Base-by-base conservation (phyloP, 2,329 filamentous ascomycete genomes). In the Ophiocordyceps robertsii region DNA sequence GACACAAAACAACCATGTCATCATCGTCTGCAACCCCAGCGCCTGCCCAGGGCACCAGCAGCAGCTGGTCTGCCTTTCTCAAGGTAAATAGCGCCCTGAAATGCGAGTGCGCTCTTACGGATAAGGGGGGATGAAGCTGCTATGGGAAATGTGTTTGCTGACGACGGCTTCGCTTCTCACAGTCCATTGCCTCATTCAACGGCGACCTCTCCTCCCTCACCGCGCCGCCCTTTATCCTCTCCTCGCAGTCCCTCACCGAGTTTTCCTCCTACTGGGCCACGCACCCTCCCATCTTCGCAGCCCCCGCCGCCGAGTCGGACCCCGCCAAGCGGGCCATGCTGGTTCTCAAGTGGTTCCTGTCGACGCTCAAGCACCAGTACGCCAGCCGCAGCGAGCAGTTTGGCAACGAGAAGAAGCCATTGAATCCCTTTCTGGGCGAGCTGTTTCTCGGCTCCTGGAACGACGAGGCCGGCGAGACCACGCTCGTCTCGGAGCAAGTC, bases 331-430 rank as follows among this genome's bases (percentile, higher is more conserved):
- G 90, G 47, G 82, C 86, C 17, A 66, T 94, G 51, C 70, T 90
- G 30, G 90, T 96, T n/a, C 69, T 95, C 53, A 93, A 90, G 64
- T 96, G 90, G 90, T 96, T 95, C 67, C 67, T 96, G 43, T 89
- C 80, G 56, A 95, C 89, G 4, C 71, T 96, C 41, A 94, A 92
- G 68, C 86, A 93, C 63, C 87, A 94, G 60, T 80, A 81, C 55
- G 75, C 76, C 44, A 77, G 70, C 55, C 72, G 75, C 45, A 93
- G 85, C 58, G 89, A 95, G 52, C 68, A 79, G 53, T 80, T 73
- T 49, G 88, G 87, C 40, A 92, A 87, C 56, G 90, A 95, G 71
- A 96, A 96, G 78, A 98, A 96, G 70, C 90, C 90, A 3, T 67
- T 98, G 46, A 96, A 98, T 58, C 92, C 92, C 0, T 96, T 98